These are phyloP conservation scores for Brassica carinata DNA, from an alignment of 345 rosid genomes.

Conservation along the genomic window DNA sequence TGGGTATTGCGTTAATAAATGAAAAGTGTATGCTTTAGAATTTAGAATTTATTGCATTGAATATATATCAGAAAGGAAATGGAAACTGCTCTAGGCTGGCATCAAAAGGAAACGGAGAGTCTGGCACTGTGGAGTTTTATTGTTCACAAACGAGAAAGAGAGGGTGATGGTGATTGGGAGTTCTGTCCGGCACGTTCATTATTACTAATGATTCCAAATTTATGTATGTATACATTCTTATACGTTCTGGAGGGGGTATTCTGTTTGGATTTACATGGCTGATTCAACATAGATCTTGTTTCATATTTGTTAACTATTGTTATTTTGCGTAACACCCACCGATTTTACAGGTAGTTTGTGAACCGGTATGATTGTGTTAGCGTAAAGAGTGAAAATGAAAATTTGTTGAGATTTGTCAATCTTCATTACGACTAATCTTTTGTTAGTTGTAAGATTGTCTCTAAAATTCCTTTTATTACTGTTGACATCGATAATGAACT, in stretches of 20 bases:
- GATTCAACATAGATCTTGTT: neutral
- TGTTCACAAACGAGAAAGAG: conserved; percentile 7
- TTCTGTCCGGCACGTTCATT: conserved; percentile 8
- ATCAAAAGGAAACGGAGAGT: neutral
- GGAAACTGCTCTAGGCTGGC: neutral
- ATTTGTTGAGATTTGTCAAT: conserved; percentile 3
- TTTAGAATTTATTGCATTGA: neutral
- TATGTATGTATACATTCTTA: neutral
- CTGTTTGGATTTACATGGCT: neutral
- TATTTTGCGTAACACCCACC: neutral
- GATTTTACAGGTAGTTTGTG: neutral
- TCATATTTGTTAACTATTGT: neutral
- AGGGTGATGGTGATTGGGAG: conserved; percentile 17
- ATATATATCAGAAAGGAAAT: neutral
- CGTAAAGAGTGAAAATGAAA: neutral
- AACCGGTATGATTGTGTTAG: neutral
- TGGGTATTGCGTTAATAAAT: neutral
- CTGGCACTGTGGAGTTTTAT: neutral
- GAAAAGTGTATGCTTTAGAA: neutral
- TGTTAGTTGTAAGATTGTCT: conserved; percentile 34
- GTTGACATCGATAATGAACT: neutral
- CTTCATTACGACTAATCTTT: conserved; percentile 15
- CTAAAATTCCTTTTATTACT: conserved; percentile 1
- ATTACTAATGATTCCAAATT: neutral
- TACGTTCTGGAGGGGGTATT: neutral